phyloP scores from a whole-genome alignment of 2,329 filamentous ascomycete genomes.

The Colletotrichum sp. region DNA sequence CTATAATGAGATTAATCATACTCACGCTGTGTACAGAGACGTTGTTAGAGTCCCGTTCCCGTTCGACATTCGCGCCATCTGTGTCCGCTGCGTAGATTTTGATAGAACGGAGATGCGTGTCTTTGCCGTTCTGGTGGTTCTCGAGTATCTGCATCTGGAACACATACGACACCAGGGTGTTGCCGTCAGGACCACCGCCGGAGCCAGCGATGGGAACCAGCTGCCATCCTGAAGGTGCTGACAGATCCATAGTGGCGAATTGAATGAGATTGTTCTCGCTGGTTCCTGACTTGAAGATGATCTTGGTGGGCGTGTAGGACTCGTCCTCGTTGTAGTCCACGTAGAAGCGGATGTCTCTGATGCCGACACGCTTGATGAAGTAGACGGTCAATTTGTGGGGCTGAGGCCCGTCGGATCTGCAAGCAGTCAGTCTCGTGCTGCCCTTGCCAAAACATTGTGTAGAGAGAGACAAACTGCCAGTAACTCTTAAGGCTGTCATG shows the following conservation, averaged over 20 bases:
- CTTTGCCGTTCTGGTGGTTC: constrained; percentile 99
- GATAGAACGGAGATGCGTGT: constrained; percentile 94
- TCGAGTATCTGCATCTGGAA: constrained; percentile 90
- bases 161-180: constrained; percentile 84
- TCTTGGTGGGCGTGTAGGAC: constrained; percentile 94
- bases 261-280: constrained; percentile 91
- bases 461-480: constrained; percentile 69
- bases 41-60: constrained; percentile 32
- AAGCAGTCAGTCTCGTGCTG: neutral
- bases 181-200: constrained; percentile 67
- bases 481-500: constrained; percentile 75
- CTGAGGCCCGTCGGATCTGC: constrained; percentile 80
- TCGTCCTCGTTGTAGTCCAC: constrained; percentile 94
- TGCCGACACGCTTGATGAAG: constrained; percentile 82
- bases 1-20: neutral
- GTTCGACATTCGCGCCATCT: constrained; percentile 43
- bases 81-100: constrained; percentile 76
- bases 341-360: constrained; percentile 79
- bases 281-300: constrained; percentile 86
- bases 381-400: constrained; percentile 84
- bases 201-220: constrained; percentile 70
- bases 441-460: neutral
- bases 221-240: constrained; percentile 87
- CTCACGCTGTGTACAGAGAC: constrained; percentile 18
- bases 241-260: constrained; percentile 81